phyloP scores from a whole-genome alignment of 208 protist species.

The Wallacemonas rigidus region DNA sequence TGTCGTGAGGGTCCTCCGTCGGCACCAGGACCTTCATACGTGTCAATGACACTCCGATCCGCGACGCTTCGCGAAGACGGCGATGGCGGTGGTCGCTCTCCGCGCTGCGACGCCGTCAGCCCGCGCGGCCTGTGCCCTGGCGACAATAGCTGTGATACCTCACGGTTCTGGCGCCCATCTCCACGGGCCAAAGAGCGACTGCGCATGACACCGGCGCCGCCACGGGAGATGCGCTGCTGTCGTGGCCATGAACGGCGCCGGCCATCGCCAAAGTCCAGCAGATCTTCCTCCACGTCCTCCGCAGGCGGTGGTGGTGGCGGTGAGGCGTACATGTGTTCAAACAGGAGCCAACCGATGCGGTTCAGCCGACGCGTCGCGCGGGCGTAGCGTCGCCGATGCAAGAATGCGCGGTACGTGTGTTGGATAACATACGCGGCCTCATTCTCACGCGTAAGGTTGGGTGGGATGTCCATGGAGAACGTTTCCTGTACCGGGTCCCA shows the following conservation, averaged over 20 bases:
- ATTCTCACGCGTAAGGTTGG: constrained; percentile 33
- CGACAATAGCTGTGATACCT: neutral
- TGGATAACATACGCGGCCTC: constrained; percentile 73
- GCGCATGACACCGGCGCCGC: neutral
- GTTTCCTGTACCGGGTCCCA: constrained; percentile 22
- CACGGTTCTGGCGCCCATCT: too few species aligned
- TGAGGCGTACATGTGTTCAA: constrained; percentile 3
- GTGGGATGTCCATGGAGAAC: constrained; percentile 26
- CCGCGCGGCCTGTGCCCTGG: too few species aligned
- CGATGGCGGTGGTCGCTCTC: neutral
- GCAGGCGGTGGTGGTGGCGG: constrained; percentile 2
- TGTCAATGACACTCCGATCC: too few species aligned
- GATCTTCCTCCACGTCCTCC: neutral
- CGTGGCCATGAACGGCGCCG: neutral
- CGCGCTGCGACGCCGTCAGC: neutral
- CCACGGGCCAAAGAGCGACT: neutral
- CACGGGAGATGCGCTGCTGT: neutral
- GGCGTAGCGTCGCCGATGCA: constrained; percentile 29
- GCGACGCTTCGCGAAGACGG: neutral
- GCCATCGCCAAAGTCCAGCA: neutral
- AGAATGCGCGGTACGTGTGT: constrained; percentile 44
- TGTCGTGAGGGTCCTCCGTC: too few species aligned
- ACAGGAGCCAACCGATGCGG: constrained; percentile 7
- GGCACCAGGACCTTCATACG: too few species aligned
- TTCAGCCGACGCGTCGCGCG: constrained; percentile 31